These are phyloP conservation scores for Lophiostoma macrostomum DNA, from an alignment of 495 filamentous ascomycete genomes.

Conservation along the genomic window DNA sequence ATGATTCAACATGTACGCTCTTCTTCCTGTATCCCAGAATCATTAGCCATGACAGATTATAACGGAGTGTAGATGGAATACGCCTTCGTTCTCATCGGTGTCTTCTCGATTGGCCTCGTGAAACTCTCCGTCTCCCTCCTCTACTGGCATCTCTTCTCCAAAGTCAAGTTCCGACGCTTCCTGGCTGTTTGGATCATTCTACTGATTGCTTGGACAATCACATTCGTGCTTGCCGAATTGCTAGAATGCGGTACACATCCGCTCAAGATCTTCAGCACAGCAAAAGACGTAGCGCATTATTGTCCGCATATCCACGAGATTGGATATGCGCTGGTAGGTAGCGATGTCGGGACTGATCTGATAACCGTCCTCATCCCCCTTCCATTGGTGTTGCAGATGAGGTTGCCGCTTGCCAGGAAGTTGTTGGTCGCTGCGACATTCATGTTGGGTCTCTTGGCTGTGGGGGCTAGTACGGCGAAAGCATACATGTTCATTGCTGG, in stretches of 20 bases:
- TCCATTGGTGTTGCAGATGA: background rate
- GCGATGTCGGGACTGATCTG: conserved; percentile 7
- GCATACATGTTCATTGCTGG: background rate
- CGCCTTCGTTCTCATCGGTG: conserved; percentile 8
- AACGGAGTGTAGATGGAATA: conserved; percentile 15
- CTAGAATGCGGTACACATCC: background rate
- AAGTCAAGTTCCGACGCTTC: background rate
- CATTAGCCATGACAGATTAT: no score
- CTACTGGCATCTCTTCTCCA: conserved; percentile 6
- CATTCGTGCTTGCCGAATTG: conserved; percentile 2
- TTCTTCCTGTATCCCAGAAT: no score
- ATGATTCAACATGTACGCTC: conserved; percentile 1
- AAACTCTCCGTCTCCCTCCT: conserved; percentile 11
- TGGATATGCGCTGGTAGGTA: background rate
- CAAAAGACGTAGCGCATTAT: background rate
- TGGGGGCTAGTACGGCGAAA: background rate
- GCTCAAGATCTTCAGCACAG: conserved; percentile 6
- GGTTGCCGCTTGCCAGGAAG: background rate
- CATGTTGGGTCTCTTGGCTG: background rate
- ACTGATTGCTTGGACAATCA: background rate
- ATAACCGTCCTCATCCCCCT: conserved; percentile 4
- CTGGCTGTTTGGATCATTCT: conserved; percentile 2
- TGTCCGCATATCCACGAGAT: background rate
- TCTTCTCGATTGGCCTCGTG: background rate
- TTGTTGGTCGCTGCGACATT: background rate